Base-by-base conservation (phyloP, 495 filamentous ascomycete species). In the Xylaria nigripes region DNA sequence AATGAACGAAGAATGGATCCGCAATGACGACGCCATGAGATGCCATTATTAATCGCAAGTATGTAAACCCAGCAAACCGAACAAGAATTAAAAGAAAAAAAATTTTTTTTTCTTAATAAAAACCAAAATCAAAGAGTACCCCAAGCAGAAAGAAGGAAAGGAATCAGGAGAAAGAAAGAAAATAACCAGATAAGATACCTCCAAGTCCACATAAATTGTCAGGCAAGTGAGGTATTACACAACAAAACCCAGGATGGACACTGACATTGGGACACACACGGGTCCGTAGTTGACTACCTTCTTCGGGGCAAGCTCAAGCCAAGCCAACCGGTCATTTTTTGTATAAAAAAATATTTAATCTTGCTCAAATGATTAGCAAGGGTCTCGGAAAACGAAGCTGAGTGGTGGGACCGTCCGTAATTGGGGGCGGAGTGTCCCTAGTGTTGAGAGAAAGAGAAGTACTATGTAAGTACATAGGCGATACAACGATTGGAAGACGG, bases 371-470 rank as follows among this genome's bases (percentile, higher is more conserved):
- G n/a, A n/a, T n/a, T n/a, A n/a, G 51, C 34, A 48, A 32, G 30
- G 18, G 24, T 5, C 18, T 55, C 61, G 54, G 32, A 58, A 64
- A 59, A 59, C 60, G 57, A 62, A 64, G 58, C 61, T 66, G 58
- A 57, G 54, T 45, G 59, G 64, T 67, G 64, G 61, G 40, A 58
- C 41, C 55, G 55, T 51, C 56, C 57, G 51, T 57, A 59, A 51
- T 61, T 58, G 52, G 57, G 56, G 64, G 57, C 64, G 61, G 58
- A 61, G 60, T 60, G 61, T 47, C 55, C 55, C 59, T 55, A 64
- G 32, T 15, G 8, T 9, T 40, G 15, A 18, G 18, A 18, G 32
- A 18, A 40, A 18, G 32, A 12, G 51, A 56, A 55, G 57, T 54
- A 36, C 42, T 55, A 25, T 13, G n/a, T n/a, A 18, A 18, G 32